Conservation (phyloP, 2,329 filamentous ascomycete genomes). For the Graphilbum ipis-grandicollis region DNA sequence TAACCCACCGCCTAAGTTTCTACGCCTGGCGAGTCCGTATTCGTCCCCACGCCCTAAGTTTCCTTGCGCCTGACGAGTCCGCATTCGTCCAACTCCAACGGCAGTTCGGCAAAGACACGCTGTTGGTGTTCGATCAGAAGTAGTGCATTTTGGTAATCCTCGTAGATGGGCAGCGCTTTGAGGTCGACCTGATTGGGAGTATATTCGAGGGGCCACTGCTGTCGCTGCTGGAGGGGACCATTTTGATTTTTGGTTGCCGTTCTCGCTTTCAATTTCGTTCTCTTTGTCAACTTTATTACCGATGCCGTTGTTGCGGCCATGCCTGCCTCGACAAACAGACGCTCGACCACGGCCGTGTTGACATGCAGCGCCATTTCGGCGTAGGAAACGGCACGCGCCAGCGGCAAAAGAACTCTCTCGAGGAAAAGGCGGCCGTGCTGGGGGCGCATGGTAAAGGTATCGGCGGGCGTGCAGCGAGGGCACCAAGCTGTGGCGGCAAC, state of each 20-base stretch:
- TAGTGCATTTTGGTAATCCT: constrained; percentile 6
- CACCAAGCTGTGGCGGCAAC: constrained; percentile 1
- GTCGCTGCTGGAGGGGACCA: too few relatives aligned
- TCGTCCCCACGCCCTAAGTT: not conserved
- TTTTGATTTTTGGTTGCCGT: too few relatives aligned
- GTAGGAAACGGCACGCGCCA: constrained; percentile 2
- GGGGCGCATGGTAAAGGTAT: constrained; percentile 6
- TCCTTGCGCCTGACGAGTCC: not conserved
- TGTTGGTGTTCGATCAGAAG: constrained; percentile 1
- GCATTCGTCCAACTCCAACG: constrained; percentile 1
- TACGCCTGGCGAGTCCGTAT: too few relatives aligned
- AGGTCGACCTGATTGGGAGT: too few relatives aligned
- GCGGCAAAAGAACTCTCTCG: constrained; percentile 6
- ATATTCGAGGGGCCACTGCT: too few relatives aligned
- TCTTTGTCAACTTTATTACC: too few relatives aligned
- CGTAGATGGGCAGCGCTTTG: constrained; percentile 4
- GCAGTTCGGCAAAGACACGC: constrained; percentile 1
- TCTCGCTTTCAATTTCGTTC: too few relatives aligned
- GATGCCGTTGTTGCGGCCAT: too few relatives aligned
- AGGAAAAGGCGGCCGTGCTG: constrained; percentile 7
- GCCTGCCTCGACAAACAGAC: constrained; percentile 4
- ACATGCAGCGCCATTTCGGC: constrained; percentile 5
- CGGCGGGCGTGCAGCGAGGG: not conserved
- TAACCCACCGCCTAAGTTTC: too few relatives aligned
- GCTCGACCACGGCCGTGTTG: constrained; percentile 5